phyloP scores from a whole-genome alignment of 208 protist species.

The Leishmania tropica region DNA sequence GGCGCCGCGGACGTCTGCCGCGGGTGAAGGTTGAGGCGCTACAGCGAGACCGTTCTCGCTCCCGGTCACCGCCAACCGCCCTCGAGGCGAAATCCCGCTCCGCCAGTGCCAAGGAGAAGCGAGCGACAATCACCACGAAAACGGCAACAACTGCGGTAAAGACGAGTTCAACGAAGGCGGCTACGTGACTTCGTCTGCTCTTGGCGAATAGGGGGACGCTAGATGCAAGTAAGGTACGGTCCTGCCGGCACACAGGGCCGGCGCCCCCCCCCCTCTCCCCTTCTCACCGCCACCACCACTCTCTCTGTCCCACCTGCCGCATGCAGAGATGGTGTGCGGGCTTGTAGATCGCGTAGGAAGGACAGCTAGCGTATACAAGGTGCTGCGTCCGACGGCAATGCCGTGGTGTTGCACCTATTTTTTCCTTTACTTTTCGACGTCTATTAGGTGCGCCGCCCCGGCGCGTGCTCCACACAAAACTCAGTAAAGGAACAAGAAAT shows the following conservation, averaged over 20 bases:
- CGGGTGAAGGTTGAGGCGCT: constrained; percentile 66
- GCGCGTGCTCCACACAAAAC: background rate
- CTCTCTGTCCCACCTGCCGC: background rate
- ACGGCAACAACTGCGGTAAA: constrained; percentile 2
- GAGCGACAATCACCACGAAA: background rate
- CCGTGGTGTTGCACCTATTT: background rate
- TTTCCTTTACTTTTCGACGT: background rate
- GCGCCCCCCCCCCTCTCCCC: background rate
- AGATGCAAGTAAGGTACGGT: background rate
- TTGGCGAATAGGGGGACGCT: background rate
- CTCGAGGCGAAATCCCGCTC: constrained; percentile 3
- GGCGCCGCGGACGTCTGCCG: constrained; percentile 35
- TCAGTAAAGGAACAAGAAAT: background rate
- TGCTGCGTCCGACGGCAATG: background rate
- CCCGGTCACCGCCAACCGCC: constrained; percentile 2
- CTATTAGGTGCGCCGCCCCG: background rate
- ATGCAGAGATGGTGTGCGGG: background rate
- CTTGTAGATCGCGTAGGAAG: background rate
- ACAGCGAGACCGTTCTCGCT: constrained; percentile 18
- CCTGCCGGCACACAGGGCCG: background rate
- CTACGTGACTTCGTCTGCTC: background rate
- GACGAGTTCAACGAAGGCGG: constrained; percentile 5
- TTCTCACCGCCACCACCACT: background rate
- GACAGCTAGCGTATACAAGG: background rate
- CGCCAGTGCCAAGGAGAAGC: constrained; percentile 3